Percentiles rank a stretch among this genome's conserved stretches.
Evolutionary conservation across 129 eudicot genomes (phyloP).

Genomic region (Rutidosis leptorrhynchoides): DNA sequence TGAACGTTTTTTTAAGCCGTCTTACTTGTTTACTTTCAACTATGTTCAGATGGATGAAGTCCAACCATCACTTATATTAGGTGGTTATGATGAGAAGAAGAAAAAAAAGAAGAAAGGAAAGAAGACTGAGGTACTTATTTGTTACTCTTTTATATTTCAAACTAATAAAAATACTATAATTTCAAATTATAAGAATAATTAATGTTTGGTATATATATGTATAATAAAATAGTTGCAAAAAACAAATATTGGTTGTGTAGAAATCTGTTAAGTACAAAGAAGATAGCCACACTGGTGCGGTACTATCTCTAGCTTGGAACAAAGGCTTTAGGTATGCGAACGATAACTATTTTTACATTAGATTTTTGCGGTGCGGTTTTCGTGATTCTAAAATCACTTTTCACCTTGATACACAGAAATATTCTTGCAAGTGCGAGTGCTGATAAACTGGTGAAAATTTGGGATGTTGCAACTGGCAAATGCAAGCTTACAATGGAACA

Average conservation of each 20-base stretch:
- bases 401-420: slow-evolving; percentile 45
- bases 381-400: slow-evolving; percentile 1
- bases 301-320: slow-evolving; percentile 93
- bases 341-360: neutral
- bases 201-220: too few species aligned
- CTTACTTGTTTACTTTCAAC: neutral
- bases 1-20: neutral
- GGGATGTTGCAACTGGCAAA: slow-evolving; percentile 80
- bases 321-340: slow-evolving; percentile 61
- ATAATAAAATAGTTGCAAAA: neutral
- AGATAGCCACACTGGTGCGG: slow-evolving; percentile 92
- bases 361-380: neutral
- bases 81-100: slow-evolving; percentile 71
- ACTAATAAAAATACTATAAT: too few species aligned
- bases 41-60: slow-evolving; percentile 69
- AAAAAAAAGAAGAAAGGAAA: slow-evolving; percentile 58
- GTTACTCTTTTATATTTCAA: neutral
- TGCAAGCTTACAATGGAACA: slow-evolving; percentile 80
- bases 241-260: slow-evolving; percentile 41
- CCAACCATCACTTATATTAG: slow-evolving; percentile 61
- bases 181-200: too few species aligned
- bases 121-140: slow-evolving; percentile 39
- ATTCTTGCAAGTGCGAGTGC: slow-evolving; percentile 94
- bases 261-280: slow-evolving; percentile 75
- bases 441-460: slow-evolving; percentile 79